Evolutionary conservation across 2,329 filamentous ascomycete genomes (phyloP).

Genomic region (Fusarium cicatricum): DNA sequence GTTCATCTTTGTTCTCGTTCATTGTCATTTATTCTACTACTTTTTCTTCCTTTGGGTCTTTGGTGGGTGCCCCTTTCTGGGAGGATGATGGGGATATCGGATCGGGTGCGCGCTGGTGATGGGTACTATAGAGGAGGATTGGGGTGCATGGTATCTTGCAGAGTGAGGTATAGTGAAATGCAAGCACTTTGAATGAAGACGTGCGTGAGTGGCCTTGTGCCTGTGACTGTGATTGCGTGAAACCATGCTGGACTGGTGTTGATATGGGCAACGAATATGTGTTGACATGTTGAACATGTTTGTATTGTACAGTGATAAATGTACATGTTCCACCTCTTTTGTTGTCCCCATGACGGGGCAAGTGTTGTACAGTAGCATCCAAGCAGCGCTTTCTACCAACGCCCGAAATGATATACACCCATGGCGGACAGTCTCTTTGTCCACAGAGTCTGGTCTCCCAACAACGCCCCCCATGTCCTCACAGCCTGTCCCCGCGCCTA

Average conservation of each 20-base stretch:
- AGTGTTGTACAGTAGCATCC: conserved; percentile 35
- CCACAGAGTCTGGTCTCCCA: no score
- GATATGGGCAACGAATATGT: no score
- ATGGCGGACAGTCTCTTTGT: not conserved
- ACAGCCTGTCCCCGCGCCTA: conserved; percentile 27
- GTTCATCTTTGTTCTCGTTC: conserved; percentile 17
- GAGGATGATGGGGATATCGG: conserved; percentile 16
- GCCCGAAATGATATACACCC: conserved; percentile 25
- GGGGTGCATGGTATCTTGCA: conserved; percentile 31
- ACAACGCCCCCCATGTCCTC: no score
- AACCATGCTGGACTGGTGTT: no score
- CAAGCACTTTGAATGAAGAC: conserved; percentile 38
- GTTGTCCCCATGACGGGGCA: conserved; percentile 9
- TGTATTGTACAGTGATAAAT: conserved; percentile 41
- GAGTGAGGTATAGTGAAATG: conserved; percentile 33
- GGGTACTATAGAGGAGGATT: conserved; percentile 22
- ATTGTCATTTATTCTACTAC: conserved; percentile 22
- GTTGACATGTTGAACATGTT: conserved; percentile 7
- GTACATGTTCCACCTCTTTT: conserved; percentile 30
- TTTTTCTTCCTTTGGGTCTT: conserved; percentile 18
- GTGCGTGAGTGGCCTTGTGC: not conserved
- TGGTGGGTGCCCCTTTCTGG: conserved; percentile 12
- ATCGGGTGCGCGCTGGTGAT: conserved; percentile 34
- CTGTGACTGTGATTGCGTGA: not conserved
- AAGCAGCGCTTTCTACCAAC: conserved; percentile 37